Evolutionary conservation across 345 rosid species (phyloP), one percentile per base, ranked within the genome.

Genomic region (Arabidopsis suecica): DNA sequence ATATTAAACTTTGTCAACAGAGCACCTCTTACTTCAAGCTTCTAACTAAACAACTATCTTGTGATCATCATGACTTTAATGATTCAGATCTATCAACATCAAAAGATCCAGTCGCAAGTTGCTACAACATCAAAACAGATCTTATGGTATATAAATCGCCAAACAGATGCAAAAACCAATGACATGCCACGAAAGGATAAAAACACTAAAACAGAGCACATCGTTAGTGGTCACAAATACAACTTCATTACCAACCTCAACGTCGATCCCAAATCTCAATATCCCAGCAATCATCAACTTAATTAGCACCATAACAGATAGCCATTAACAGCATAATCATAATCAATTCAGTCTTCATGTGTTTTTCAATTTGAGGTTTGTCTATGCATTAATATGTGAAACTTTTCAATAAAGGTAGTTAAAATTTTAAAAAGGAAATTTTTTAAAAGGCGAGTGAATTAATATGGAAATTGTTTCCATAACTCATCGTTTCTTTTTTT

Each of bases 381-480:
- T n/a, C n/a, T n/a, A n/a, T n/a, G n/a, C n/a, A n/a, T n/a, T n/a
- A n/a, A n/a, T 33, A 33, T 33, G 36, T 33, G 36, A 7, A 22
- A 22, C 1, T 33, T 33, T 33, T 5, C 36, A 33, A 33, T 33
- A 33, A 33, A 33, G 36, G 13, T 12, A 12, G 47, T 11, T 41
- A 14, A 42, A 13, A 42, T 44, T 18, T 12, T 33, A 12, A 34
- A 20, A 49, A 20, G 22, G 22, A 44, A 55, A 33, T 9, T 18
- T 33, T n/a, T 45, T 25, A 33, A 36, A 33, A 22, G 37, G 40
- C n/a, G 18, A 22, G 12, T 42, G 11, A 18, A 32, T 1, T 44
- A 40, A 32, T 45, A 74, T n/a, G 59, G n/a, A n/a, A 56, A 22
- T 1, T 9, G 14, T 73, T 18, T 63, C 70, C 70, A 54, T 42